A percentile compares a stretch with the other conserved stretches of the same genome.
Evolutionary conservation across 148 eudicot species (phyloP).

Genomic region (Oxyria digyna): DNA sequence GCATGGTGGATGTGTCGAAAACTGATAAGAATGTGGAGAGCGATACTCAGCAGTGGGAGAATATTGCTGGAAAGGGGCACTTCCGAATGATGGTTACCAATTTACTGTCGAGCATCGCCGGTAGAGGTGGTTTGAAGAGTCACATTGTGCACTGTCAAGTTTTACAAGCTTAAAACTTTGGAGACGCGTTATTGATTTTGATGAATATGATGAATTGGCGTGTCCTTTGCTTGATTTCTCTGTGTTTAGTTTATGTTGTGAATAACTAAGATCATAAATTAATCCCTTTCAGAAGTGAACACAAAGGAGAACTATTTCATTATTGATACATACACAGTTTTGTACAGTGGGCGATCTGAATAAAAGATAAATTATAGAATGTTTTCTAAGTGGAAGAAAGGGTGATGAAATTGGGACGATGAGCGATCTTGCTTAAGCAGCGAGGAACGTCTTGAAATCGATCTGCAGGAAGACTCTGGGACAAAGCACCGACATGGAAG

Average conservation of each 20-base stretch:
- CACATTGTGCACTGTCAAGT: conserved; percentile 89
- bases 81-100: conserved; percentile 62
- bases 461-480: conserved; percentile 48
- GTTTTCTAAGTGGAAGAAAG: not conserved
- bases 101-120: conserved; percentile 76
- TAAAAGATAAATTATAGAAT: not conserved
- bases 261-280: not conserved
- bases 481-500: conserved; percentile 56
- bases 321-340: not conserved
- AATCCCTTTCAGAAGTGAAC: not conserved
- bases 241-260: not conserved
- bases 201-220: not conserved
- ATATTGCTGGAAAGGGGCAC: conserved; percentile 51
- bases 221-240: not conserved
- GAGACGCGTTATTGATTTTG: too few species aligned
- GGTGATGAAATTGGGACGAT: not conserved
- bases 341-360: not conserved
- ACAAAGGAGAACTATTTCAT: not conserved
- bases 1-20: too few species aligned
- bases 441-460: conserved; percentile 36
- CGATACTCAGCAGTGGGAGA: conserved; percentile 11
- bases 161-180: conserved; percentile 13
- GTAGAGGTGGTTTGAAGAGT: conserved; percentile 65
- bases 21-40: conserved; percentile 38
- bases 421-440: conserved; percentile 29